A percentile compares a stretch with the other conserved stretches of the same genome.
phyloP scores from a whole-genome alignment of 495 filamentous ascomycete species.

The Penicillium cinerascens region DNA sequence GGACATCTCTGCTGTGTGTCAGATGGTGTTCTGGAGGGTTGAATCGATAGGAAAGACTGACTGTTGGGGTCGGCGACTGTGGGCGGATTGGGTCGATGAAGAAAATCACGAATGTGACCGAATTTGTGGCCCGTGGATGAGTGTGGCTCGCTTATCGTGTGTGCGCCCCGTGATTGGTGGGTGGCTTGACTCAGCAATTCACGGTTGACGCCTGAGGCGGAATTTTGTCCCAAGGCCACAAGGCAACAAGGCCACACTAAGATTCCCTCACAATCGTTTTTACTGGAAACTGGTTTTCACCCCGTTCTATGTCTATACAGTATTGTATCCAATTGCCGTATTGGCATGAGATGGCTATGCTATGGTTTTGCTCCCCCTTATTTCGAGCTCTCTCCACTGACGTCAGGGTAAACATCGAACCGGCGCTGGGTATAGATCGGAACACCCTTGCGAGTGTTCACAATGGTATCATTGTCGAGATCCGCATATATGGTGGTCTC shows the following conservation, averaged over 20 bases:
- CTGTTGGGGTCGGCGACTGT: slow-evolving; percentile 43
- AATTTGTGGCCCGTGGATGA: slow-evolving; percentile 37
- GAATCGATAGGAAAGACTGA: slow-evolving; percentile 23
- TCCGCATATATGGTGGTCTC: slow-evolving; percentile 78
- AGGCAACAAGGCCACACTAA: slow-evolving; percentile 11
- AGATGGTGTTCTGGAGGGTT: slow-evolving; percentile 1
- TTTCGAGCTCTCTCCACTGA: slow-evolving; percentile 46
- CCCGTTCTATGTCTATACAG: not conserved
- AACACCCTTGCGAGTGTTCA: slow-evolving; percentile 76
- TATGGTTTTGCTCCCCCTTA: slow-evolving; percentile 1
- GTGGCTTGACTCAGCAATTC: not conserved
- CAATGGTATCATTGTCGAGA: slow-evolving; percentile 66
- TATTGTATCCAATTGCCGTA: not conserved
- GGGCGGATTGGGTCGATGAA: slow-evolving; percentile 43
- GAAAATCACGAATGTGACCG: slow-evolving; percentile 21
- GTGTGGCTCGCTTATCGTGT: slow-evolving; percentile 45
- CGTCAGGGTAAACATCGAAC: slow-evolving; percentile 95
- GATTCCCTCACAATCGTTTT: not conserved
- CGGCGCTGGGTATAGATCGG: slow-evolving; percentile 80
- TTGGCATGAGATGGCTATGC: not conserved
- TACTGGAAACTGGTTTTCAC: not conserved
- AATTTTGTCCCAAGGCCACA: slow-evolving; percentile 6
- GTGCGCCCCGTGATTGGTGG: slow-evolving; percentile 11
- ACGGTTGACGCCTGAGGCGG: not conserved
- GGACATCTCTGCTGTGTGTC: slow-evolving; percentile 64